Evolutionary conservation across 768 basidiomycete genomes (phyloP), one percentile per base, ranked within the genome.

Genomic region (Pleurotus platypus): DNA sequence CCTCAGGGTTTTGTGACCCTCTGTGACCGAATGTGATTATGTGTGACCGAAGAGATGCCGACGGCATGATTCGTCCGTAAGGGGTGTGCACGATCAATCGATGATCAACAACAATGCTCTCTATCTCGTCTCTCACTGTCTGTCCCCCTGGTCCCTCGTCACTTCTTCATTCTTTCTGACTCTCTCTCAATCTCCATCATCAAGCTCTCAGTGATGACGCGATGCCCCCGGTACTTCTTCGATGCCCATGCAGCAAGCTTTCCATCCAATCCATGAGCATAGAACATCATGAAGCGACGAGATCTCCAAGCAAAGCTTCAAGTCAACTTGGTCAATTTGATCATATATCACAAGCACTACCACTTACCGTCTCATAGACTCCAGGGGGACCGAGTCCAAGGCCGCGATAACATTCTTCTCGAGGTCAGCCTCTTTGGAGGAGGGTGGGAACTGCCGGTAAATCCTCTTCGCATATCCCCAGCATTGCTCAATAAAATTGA

Each of bases 401-500:
- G 67, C 60, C 1, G n/a, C 30, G 5, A 69, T 5, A 0, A 70
- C 62, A 63, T 77, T 77, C 5, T 27, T 20, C 49, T 70, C 61
- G 0, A 78, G 60, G 49, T 72, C 70, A 12, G 61, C 71, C 47
- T 74, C 70, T 9, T 58, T 56, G 3, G 64, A 61, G 3, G 70
- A 73, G 3, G 58, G 47, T 12, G 62, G 65, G 12, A 57, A 48
- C 1, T 63, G 51, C 5, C 66, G 51, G 56, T 75, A 75, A 0
- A 56, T 15, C 8, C 63, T 45, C 48, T 74, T 73, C n/a, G 69
- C 63, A 57, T 61, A 62, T 4, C 73, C 73, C 71, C 70, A 73
- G 48, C 64, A 67, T 48, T 70, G 68, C 59, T 75, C 72, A 62
- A 75, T 75, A 40, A 69, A 71, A 48, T 75, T 74, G 18, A 73